phyloP scores from a whole-genome alignment of 306 rosid genomes.

The Bauhinia variegata region DNA sequence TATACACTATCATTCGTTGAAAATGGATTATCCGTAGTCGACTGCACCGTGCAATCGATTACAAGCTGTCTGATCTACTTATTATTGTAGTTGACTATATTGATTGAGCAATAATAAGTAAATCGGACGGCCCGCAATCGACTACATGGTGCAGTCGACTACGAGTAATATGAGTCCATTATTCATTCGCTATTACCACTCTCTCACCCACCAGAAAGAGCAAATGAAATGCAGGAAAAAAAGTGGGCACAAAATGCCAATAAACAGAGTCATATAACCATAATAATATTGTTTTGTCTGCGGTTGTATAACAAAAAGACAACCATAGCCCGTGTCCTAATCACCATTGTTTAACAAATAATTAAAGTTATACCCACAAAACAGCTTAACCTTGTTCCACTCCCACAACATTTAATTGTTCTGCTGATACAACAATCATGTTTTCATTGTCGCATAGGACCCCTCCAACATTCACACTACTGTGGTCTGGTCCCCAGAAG shows the following conservation, averaged over 20 bases:
- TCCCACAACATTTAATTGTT: neutral
- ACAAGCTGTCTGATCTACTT: too few species aligned
- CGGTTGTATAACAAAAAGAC: slow-evolving; percentile 9
- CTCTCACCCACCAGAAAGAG: neutral
- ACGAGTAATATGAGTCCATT: too few species aligned
- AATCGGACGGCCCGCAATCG: too few species aligned
- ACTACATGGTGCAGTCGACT: too few species aligned
- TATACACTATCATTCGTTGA: neutral
- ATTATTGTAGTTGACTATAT: too few species aligned
- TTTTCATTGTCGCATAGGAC: slow-evolving; percentile 28
- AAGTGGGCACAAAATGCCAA: slow-evolving; percentile 9
- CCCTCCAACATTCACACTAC: slow-evolving; percentile 16
- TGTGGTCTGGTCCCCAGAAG: slow-evolving; percentile 6
- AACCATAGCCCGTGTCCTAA: neutral
- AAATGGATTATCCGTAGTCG: too few species aligned
- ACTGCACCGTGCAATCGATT: too few species aligned
- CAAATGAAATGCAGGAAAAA: slow-evolving; percentile 18
- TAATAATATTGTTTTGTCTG: neutral
- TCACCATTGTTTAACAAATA: neutral
- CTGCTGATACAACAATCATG: slow-evolving; percentile 28
- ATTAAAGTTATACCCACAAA: slow-evolving; percentile 20
- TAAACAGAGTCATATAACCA: neutral
- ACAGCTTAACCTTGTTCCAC: slow-evolving; percentile 20
- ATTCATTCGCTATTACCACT: neutral
- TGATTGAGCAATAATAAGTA: too few species aligned